Conservation (phyloP, 371 early-diverging fungal genomes). For the Mucor indicus region DNA sequence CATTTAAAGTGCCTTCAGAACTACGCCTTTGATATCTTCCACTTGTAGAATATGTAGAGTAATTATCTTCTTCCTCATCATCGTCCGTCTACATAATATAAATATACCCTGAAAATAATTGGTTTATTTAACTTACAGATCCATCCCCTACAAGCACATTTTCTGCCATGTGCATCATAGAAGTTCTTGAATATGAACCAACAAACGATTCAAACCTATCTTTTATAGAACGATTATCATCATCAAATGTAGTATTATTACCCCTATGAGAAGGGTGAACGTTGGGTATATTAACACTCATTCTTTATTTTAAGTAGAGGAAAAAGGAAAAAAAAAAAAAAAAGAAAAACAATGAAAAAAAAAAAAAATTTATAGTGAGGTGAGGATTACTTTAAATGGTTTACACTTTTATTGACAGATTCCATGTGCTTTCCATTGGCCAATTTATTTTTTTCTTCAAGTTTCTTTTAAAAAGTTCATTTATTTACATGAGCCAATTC, state of each 20-base stretch:
- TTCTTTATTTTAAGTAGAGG: slow-evolving; percentile 10
- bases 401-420: too few relatives aligned
- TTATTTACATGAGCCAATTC: slow-evolving; percentile 16
- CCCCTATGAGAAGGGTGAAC: slow-evolving; percentile 34
- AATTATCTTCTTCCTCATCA: slow-evolving; percentile 31
- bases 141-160: slow-evolving; percentile 33
- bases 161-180: slow-evolving; percentile 51
- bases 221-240: slow-evolving; percentile 6
- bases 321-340: background rate
- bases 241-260: slow-evolving; percentile 6
- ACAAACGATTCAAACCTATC: slow-evolving; percentile 29
- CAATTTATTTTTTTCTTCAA: too few relatives aligned
- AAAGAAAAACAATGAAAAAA: slow-evolving; percentile 7
- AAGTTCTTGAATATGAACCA: slow-evolving; percentile 50
- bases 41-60: background rate
- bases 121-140: background rate
- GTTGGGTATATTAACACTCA: slow-evolving; percentile 28
- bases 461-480: too few relatives aligned
- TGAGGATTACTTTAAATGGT: background rate
- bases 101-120: background rate
- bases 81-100: slow-evolving; percentile 14
- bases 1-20: slow-evolving; percentile 8
- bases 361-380: background rate
- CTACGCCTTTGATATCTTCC: background rate
- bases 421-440: too few relatives aligned